phyloP scores from a whole-genome alignment of 306 rosid species.

The Citrullus amarus region DNA sequence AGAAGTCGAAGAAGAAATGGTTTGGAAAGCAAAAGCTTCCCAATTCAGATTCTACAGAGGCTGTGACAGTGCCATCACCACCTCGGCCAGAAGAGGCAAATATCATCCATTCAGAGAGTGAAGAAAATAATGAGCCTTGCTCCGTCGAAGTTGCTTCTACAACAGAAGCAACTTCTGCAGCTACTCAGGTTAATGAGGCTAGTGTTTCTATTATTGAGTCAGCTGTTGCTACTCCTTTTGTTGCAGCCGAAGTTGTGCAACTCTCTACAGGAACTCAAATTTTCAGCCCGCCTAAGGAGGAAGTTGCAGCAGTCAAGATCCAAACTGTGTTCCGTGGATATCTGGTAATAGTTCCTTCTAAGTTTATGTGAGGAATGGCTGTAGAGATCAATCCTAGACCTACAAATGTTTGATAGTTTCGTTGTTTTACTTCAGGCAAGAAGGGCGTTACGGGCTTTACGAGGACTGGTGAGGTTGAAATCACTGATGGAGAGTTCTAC shows the following conservation, averaged over 20 bases:
- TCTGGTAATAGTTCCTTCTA: conserved; percentile 37
- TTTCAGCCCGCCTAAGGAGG: conserved; percentile 57
- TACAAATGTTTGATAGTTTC: background rate
- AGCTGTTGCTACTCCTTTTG: background rate
- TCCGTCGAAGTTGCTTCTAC: conserved; percentile 29
- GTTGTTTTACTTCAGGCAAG: conserved; percentile 42
- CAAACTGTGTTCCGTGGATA: conserved; percentile 93
- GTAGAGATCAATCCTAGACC: background rate
- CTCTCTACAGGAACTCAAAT: conserved; percentile 23
- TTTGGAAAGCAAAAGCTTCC: conserved; percentile 69
- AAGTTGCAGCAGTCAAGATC: conserved; percentile 75
- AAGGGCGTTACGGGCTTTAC: conserved; percentile 78
- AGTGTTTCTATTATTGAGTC: conserved; percentile 5
- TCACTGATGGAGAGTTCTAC: conserved; percentile 69
- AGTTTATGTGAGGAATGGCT: background rate
- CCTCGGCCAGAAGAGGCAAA: conserved; percentile 46
- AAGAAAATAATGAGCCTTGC: conserved; percentile 25
- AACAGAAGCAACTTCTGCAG: background rate
- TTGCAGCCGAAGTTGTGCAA: conserved; percentile 9
- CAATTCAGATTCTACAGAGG: conserved; percentile 32
- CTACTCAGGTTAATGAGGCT: conserved; percentile 15
- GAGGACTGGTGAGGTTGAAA: conserved; percentile 90
- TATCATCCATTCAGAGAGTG: conserved; percentile 35
- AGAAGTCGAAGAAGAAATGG: conserved; percentile 90
- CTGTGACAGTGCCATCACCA: conserved; percentile 24